Evolutionary conservation across 2,329 filamentous ascomycete species (phyloP), one percentile per base, ranked within the genome.

Genomic region (Cadophora sp.): DNA sequence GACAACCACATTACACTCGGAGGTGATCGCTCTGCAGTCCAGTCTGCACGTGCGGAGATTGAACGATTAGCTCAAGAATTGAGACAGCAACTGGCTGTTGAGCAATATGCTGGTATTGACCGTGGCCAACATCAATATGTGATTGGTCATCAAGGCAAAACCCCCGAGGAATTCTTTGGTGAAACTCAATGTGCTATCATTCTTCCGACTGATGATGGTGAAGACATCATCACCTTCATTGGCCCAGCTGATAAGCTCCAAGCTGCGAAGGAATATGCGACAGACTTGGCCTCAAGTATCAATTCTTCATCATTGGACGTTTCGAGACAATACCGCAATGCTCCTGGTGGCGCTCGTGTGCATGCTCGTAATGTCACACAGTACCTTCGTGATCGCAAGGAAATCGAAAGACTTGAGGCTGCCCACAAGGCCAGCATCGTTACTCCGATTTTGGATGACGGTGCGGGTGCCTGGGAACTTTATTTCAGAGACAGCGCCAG

Each of bases 41-140:
- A 94, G 78, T 89, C 92, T 74, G 92, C 90, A 29, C 91, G 91
- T 68, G 89, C 91, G 53, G 89, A 92, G 76, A 91, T 98, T 72
- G 94, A 97, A 80, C 89, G 89, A 60, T 87, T 91, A 68, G 93
- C 90, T 7, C 87, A 91, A 69, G 87, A 95, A 76, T 86, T 99
- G 26, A 89, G 91, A 73, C 87, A 88, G 68, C 89, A 92, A 77
- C 84, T 98, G 61, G 88, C 91, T 51, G 83, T 96, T 60, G 89
- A 96, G 74, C 91, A 97, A 79, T 83, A 94, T 51, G 87, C 91
- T 6, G 62, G 62, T 40, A 93, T 98, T 74, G 92, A 95, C 79
- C 91, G 91, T 70, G 93, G 93, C 60, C 90, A 93, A 62, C 96
- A 98, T 79, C 94, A 97, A 79, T 98, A 97, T 83, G 96, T 99